These are phyloP conservation scores for Yamadazyma sp. DNA, from an alignment of 1,139 yeast species.

Conservation along the genomic window DNA sequence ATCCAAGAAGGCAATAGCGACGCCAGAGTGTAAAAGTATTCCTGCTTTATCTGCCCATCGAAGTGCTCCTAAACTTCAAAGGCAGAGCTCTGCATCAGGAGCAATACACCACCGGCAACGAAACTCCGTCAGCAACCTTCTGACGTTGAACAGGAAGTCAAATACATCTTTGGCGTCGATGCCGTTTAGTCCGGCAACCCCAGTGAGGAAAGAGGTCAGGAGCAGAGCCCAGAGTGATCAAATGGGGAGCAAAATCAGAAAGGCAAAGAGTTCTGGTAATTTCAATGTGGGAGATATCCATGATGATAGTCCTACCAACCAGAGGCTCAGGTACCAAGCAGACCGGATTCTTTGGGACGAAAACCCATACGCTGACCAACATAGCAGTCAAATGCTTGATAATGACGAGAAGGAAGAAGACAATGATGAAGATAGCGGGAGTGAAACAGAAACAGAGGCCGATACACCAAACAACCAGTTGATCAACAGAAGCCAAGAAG, in stretches of 20 bases:
- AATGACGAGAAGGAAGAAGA: neutral
- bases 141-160: conserved; percentile 19
- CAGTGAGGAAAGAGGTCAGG: conserved; percentile 8
- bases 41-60: conserved; percentile 9
- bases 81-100: conserved; percentile 23
- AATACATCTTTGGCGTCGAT: conserved; percentile 29
- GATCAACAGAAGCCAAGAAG: too few relatives aligned
- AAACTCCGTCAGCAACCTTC: conserved; percentile 27
- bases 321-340: conserved; percentile 21
- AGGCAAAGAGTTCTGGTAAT: conserved; percentile 39
- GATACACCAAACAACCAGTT: neutral
- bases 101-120: conserved; percentile 19
- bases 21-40: conserved; percentile 12
- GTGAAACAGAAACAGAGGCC: conserved; percentile 6
- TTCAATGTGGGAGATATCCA: conserved; percentile 15
- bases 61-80: conserved; percentile 17
- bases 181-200: conserved; percentile 11
- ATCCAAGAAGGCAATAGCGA: conserved; percentile 8
- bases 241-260: conserved; percentile 20
- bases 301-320: conserved; percentile 9
- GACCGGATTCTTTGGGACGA: conserved; percentile 24
- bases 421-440: neutral
- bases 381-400: neutral
- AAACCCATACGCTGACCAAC: conserved; percentile 29
- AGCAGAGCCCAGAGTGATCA: conserved; percentile 13